Base-by-base conservation (phyloP, 2,329 filamentous ascomycete species). In the Dactylonectria estremocensis region DNA sequence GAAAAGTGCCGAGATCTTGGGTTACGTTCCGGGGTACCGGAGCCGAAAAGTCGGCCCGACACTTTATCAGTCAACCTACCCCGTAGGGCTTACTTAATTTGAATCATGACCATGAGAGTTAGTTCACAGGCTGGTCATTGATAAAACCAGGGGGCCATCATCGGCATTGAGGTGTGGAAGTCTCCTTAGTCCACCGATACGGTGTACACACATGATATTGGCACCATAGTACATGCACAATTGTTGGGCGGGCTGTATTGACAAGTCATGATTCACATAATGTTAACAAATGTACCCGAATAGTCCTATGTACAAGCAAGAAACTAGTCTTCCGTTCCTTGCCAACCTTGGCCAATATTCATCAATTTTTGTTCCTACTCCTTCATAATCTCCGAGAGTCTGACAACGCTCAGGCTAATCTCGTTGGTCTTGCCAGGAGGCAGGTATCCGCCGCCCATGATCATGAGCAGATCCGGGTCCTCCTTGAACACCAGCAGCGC, bases 391-490 rank as follows among this genome's bases (percentile, higher is more conserved):
- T 79, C 68, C 0, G 77, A 77, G 2, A 79, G 60, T 22, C 71
- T 70, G 11, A 80, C 73, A 37, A 83, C 77, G 46, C 80, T 83
- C 43, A 81, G 63, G 14, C 77, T 80, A 3, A 84, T 79, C 73
- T 81, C 76, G 48, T 88, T 87, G 37, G 81, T 82, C 37, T 79
- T 85, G 48, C 80, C 84, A 1, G 83, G 83, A 5, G 85, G 86
- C 72, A 85, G 75, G n/a, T 82, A 78, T 1, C 83, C 82, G 0
- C 78, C 84, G 0, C 83, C 83, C 65, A 83, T 83, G 50, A 88
- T 85, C n/a, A 85, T 57, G 9, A 81, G 40, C 43, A 76, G 69
- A 64, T 79, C 77, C 1, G 78, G 77, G 16, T 81, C 76, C 48
- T 79, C 72, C 61, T 78, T 74, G 50, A 83, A 77, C 28, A 82